Percentiles rank a stretch among this genome's conserved stretches.
These are phyloP conservation scores for Raffaelea arxii DNA, from an alignment of 2,329 filamentous ascomycete species.

Conservation along the genomic window DNA sequence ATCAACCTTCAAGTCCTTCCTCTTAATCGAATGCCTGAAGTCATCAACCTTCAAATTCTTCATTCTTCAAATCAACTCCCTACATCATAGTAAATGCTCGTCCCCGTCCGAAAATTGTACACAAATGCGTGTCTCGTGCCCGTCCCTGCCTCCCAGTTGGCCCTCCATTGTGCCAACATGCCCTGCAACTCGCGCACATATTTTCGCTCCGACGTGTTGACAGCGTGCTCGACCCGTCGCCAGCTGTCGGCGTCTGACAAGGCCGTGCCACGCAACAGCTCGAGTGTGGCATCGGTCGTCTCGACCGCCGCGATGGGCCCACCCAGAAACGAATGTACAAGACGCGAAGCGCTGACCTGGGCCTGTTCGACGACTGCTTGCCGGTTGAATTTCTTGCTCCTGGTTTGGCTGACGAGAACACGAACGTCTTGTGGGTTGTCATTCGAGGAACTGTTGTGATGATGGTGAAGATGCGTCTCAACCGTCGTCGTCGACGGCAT, in stretches of 20 bases:
- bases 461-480: no score
- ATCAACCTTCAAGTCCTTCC: no score
- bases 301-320: conserved; percentile 83
- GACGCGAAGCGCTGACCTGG: conserved; percentile 45
- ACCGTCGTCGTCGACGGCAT: conserved; percentile 14
- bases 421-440: conserved; percentile 59
- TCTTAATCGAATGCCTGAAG: neutral
- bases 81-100: conserved; percentile 79
- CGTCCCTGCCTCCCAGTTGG: conserved; percentile 41
- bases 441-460: neutral
- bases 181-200: conserved; percentile 79
- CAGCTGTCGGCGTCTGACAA: conserved; percentile 77
- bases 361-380: conserved; percentile 77
- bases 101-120: conserved; percentile 82
- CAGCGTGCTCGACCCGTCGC: conserved; percentile 69
- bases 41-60: neutral
- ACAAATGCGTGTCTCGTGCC: conserved; percentile 68
- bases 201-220: conserved; percentile 66
- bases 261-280: conserved; percentile 62
- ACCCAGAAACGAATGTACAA: conserved; percentile 61
- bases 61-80: conserved; percentile 22
- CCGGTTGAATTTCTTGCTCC: conserved; percentile 86
- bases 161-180: conserved; percentile 55
- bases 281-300: conserved; percentile 73
- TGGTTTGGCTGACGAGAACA: conserved; percentile 72